Percentiles rank a stretch among this genome's conserved stretches.
Evolutionary conservation across 306 rosid genomes (phyloP).

Genomic region (Sphenostylis stenocarpa): DNA sequence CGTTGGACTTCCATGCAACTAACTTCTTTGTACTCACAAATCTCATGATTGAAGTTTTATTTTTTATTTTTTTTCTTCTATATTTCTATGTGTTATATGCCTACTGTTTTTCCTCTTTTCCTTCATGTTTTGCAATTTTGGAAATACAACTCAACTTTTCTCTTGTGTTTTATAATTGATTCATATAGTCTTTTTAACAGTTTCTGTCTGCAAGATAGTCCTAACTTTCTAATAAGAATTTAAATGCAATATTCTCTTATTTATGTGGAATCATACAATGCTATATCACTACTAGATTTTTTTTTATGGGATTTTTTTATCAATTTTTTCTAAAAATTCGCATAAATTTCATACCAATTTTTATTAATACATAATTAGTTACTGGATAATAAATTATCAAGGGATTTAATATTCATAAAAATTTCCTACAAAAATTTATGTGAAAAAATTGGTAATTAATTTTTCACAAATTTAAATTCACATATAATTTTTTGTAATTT

Average conservation of each 20-base stretch:
- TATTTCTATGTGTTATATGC: slow-evolving; percentile 4
- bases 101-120: background rate
- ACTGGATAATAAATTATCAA: too few species aligned
- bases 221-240: background rate
- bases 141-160: background rate
- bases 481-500: too few species aligned
- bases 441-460: too few species aligned
- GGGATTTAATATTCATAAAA: too few species aligned
- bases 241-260: background rate
- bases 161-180: background rate
- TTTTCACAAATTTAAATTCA: too few species aligned
- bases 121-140: background rate
- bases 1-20: background rate
- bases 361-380: too few species aligned
- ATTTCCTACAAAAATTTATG: too few species aligned
- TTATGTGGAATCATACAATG: background rate
- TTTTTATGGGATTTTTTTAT: too few species aligned
- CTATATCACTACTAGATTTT: too few species aligned
- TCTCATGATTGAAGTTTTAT: slow-evolving; percentile 11
- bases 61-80: background rate
- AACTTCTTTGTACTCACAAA: slow-evolving; percentile 14
- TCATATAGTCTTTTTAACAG: background rate
- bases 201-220: background rate
- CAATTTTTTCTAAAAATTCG: too few species aligned
- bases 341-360: too few species aligned